Base-by-base conservation (phyloP, 768 basidiomycete genomes). In the Lyophyllum shimeji region DNA sequence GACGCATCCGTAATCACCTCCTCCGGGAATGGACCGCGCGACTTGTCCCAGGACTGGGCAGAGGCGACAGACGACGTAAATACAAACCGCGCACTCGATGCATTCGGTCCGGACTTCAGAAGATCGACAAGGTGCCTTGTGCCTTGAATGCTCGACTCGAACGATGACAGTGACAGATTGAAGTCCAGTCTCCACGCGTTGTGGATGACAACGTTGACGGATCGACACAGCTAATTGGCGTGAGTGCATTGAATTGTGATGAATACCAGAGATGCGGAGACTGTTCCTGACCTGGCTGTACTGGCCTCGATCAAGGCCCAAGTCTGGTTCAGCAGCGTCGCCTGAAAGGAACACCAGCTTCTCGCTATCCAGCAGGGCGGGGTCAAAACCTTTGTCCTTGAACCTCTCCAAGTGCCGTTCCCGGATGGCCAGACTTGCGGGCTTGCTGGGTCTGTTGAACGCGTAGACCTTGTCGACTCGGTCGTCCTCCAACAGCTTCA, bases 61-160 rank as follows among this genome's bases (percentile, higher is more conserved):
- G 71, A 67, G 8, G 62, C 67, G n/a, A 77, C 67, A 0, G 76
- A 76, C 6, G 74, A 78, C 13, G 72, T 76, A 56, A 74, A 79
- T 18, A 74, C 56, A 51, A 72, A 70, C 11, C 68, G 76, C 27
- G 68, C 51, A 45, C 48, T 62, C 12, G 60, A 57, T 2, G 58
- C 59, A 45, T 61, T 66, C 0, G 66, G 60, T 5, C 67, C 70
- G 17, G 60, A 63, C 12, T 70, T 51, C 0, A 65, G 69, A 6
- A 80, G 66, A 43, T 79, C 74, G 47, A 82, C 65, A n/a, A 83
- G 69, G 62, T 77, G 75, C 27, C 78, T 70, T 2, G 75, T 78
- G 24, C 78, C 77, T 13, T 63, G 66, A 34, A 84, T 68, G 58
- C 80, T 76, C 2, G 73, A 58, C 55, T 82, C 80, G 51, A 83